Evolutionary conservation across 2,329 filamentous ascomycete species (phyloP).

Genomic region (Aureobasidium sp.): DNA sequence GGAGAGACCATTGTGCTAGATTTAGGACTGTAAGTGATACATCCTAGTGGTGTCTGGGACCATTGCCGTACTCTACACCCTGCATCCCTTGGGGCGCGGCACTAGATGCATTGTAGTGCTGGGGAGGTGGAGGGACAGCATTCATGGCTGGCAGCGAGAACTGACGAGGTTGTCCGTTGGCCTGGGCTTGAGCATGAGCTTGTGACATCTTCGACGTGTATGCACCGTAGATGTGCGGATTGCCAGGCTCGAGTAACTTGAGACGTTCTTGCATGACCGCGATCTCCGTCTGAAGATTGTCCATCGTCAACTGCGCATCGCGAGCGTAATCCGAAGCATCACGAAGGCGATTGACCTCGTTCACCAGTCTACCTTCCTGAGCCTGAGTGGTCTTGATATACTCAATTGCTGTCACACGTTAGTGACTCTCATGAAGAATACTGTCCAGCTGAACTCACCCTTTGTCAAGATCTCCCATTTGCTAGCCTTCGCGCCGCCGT

Average conservation of each 20-base stretch:
- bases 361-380: constrained; percentile 32
- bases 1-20: neutral
- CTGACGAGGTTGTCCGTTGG: constrained; percentile 21
- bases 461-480: constrained; percentile 88
- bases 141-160: constrained; percentile 32
- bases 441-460: constrained; percentile 46
- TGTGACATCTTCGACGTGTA: constrained; percentile 39
- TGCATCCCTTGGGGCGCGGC: constrained; percentile 38
- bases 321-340: constrained; percentile 38
- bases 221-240: constrained; percentile 41
- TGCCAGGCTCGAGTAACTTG: constrained; percentile 39
- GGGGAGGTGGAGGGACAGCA: constrained; percentile 17
- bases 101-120: constrained; percentile 24
- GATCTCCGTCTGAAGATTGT: constrained; percentile 40
- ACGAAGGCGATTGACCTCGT: constrained; percentile 36
- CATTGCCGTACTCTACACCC: constrained; percentile 38
- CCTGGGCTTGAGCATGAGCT: constrained; percentile 30
- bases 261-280: constrained; percentile 40
- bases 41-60: neutral
- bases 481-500: constrained; percentile 74
- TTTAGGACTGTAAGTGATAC: neutral
- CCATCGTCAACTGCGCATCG: constrained; percentile 40
- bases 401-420: constrained; percentile 31
- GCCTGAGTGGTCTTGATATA: constrained; percentile 38
- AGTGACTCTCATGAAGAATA: neutral